Evolutionary conservation across 2,329 filamentous ascomycete genomes (phyloP), one percentile per base, ranked within the genome.

Genomic region (Cladosporium sp.): DNA sequence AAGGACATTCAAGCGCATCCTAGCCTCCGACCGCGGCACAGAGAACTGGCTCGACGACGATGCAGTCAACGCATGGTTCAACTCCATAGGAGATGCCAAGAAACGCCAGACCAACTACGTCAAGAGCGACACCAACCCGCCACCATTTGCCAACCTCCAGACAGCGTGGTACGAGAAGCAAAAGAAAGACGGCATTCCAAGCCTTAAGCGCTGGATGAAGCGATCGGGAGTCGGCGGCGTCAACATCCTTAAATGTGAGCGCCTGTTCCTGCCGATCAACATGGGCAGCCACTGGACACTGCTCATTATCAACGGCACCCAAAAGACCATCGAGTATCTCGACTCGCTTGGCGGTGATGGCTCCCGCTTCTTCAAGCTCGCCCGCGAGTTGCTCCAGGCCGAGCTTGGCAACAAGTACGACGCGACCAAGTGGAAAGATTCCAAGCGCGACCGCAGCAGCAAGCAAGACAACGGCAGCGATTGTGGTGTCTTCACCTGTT

Each of bases 401-500:
- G 83, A 90, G 61, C 79, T 92, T 6, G 82, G 80, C n/a, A 78
- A 84, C 3, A 76, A 78, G 6, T 92, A 85, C 72, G 74, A 82
- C 2, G 79, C 80, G 15, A 78, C 79, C 1, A 88, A 91, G 49
- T 93, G 91, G 91, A 80, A 76, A 28, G 79, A 71, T 18, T 52
- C 82, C 1, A 78, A 85, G 8, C 74, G 78, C n/a, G 81, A 84
- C 54, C 76, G 78, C 18, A 86, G 85, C 41, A 83, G 86, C 0
- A 72, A 69, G 2, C 91, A 93, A 75, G 81, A 79, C 30, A 93
- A 93, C 73, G 84, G 84, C 1, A 87, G 85, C 73, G 91, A 93
- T 74, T 93, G 91, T 71, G 91, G 91, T n/a, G 86, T 92, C 3
- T 92, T 92, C 74, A 86, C 89, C 15, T 87, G 92, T 70, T 86